Base-by-base conservation (phyloP, 2,329 filamentous ascomycete genomes). In the Talaromyces albobiverticillius region DNA sequence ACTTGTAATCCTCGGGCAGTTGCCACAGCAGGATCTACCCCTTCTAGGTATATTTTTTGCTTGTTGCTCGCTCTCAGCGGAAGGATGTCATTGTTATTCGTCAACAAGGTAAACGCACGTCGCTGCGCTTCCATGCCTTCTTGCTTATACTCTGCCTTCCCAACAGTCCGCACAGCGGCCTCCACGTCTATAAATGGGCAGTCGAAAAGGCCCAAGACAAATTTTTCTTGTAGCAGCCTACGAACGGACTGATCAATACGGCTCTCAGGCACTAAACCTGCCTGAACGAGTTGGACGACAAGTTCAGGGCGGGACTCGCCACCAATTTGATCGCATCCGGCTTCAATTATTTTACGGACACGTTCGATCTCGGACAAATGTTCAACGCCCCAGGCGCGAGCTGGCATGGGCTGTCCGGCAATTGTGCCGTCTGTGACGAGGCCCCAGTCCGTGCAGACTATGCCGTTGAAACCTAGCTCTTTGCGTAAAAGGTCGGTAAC, bases 121-220 rank as follows among this genome's bases (percentile, higher is more conserved):
- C 80, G 76, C 55, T 88, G 75, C 1, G 85, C 83, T 18, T 88
- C 71, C n/a, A n/a, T n/a, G 46, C 84, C 76, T 18, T 79, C 76
- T 59, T 82, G 78, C 0, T 79, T 70, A 2, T 80, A 87, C 62
- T 89, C 82, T 56, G 89, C 26, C 83, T 75, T 31, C 80, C 74
- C 14, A 74, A 70, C 58, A 82, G 82, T 60, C 85, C 66, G 4
- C 79, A 76, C 13, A 79, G 70, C 0, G 82, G 68, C 0, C 84
- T 81, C 4, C 77, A 84, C 1, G 77, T 76, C 61, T 84, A 88
- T 74, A 41, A 77, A 81, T 0, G 87, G 86, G 43, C 83, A 80
- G 65, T 90, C 87, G 60, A 90, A 90, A 13, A 90, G 74, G 1
- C 87, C 87, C 67, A 84, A 76, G 23, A 78, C 76, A 62, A 90